These are phyloP conservation scores for Hyphochytrium catenoides DNA, from an alignment of 352 stramenopile genomes.

Conservation along the genomic window DNA sequence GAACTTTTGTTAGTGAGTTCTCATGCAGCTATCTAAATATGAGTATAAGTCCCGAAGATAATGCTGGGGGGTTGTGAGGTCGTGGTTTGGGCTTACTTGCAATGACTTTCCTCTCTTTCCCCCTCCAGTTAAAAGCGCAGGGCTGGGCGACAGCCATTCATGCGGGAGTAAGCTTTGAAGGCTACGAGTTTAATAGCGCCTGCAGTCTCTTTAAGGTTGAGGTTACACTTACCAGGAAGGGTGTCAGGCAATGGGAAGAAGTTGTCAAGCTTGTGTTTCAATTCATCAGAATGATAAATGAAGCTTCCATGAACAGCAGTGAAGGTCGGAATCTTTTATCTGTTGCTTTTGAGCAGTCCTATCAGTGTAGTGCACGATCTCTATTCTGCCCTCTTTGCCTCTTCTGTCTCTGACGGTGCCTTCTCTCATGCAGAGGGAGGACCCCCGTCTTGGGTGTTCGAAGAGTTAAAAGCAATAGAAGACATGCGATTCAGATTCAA, in stretches of 20 bases:
- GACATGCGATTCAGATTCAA: constrained; percentile 46
- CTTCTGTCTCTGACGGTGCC: no score
- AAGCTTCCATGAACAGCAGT: no score
- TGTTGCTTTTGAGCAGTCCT: no score
- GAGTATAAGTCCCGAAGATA: no score
- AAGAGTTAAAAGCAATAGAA: constrained; percentile 31
- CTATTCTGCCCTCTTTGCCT: no score
- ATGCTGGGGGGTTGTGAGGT: no score
- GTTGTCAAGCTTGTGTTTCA: constrained; percentile 32
- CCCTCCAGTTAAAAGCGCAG: constrained; percentile 29
- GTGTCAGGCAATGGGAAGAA: constrained; percentile 27
- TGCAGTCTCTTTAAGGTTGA: constrained; percentile 34
- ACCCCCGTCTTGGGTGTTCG: constrained; percentile 34
- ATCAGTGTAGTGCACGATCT: no score
- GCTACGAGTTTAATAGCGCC: constrained; percentile 35
- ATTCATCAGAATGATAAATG: constrained; percentile 33
- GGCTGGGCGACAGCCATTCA: constrained; percentile 47
- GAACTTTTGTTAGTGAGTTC: constrained; percentile 1
- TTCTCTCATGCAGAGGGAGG: constrained; percentile 15
- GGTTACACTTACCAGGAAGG: constrained; percentile 35
- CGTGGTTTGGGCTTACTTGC: background rate
- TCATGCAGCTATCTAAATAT: no score
- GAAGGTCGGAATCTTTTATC: no score
- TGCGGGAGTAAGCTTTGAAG: constrained; percentile 32
- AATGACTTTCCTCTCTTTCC: constrained; percentile 4